Percentiles rank a stretch among this genome's conserved stretches.
Conservation (phyloP, 768 basidiomycete genomes). For the Kwoniella sp. region DNA sequence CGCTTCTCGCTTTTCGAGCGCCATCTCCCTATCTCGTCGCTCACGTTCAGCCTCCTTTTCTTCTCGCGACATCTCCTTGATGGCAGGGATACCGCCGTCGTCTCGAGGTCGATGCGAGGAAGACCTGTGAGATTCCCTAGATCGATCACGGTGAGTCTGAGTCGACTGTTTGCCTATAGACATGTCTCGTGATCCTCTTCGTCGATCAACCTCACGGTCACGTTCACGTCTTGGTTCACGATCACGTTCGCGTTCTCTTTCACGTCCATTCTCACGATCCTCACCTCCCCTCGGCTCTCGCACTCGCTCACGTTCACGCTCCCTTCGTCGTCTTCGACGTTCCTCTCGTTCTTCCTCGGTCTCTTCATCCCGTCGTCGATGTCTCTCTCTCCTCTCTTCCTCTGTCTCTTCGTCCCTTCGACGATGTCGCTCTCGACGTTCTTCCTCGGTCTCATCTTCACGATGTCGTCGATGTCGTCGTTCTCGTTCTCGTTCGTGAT, state of each 20-base stretch:
- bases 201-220: slow-evolving; percentile 5
- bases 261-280: slow-evolving; percentile 32
- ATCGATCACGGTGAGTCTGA: slow-evolving; percentile 30
- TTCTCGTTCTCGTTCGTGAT: slow-evolving; percentile 28
- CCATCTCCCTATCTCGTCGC: slow-evolving; percentile 47
- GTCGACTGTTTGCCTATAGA: slow-evolving; percentile 9
- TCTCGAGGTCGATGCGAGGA: slow-evolving; percentile 16
- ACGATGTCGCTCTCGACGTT: slow-evolving; percentile 19
- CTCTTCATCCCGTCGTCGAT: slow-evolving; percentile 25
- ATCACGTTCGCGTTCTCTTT: slow-evolving; percentile 13
- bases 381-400: slow-evolving; percentile 19
- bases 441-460: slow-evolving; percentile 30
- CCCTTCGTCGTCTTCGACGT: slow-evolving; percentile 28
- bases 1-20: slow-evolving; percentile 41
- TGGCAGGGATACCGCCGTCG: slow-evolving; percentile 9
- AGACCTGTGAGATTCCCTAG: slow-evolving; percentile 37
- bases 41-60: slow-evolving; percentile 49
- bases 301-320: slow-evolving; percentile 26
- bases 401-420: slow-evolving; percentile 27
- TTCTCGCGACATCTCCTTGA: slow-evolving; percentile 44
- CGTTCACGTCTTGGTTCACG: neutral
- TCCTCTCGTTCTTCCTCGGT: slow-evolving; percentile 33
- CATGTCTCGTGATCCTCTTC: slow-evolving; percentile 57
- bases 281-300: slow-evolving; percentile 28
- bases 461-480: slow-evolving; percentile 28